A percentile compares a stretch with the other conserved stretches of the same genome.
phyloP scores from a whole-genome alignment of 2,329 filamentous ascomycete genomes.

The Seiridium unicorne region DNA sequence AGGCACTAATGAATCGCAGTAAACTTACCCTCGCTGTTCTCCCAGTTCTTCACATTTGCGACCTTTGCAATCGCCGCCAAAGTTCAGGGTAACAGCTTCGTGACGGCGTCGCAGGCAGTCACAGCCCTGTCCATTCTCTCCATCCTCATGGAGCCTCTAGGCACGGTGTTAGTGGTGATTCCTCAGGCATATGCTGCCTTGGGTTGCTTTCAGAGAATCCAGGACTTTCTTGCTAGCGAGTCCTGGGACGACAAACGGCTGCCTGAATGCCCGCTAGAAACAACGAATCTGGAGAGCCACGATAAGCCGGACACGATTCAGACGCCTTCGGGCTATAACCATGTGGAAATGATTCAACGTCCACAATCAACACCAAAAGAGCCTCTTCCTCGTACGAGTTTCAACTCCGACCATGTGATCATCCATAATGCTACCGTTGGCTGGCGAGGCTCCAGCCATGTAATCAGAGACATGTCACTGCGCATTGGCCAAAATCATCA shows the following conservation, averaged over 20 bases:
- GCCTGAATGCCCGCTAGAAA: neutral
- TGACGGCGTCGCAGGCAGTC: neutral
- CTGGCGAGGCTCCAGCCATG: neutral
- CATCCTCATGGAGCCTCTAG: neutral
- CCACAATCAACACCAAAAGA: constrained; percentile 8
- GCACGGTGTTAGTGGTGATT: neutral
- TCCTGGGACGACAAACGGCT: neutral
- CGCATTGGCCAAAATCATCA: constrained; percentile 4
- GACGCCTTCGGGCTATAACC: neutral
- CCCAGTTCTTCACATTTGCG: neutral
- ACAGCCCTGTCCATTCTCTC: neutral
- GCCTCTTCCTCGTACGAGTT: constrained; percentile 4
- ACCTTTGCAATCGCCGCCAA: constrained; percentile 1
- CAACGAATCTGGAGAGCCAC: neutral
- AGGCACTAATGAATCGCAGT: constrained; percentile 5
- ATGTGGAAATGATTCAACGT: constrained; percentile 7
- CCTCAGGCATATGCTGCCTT: neutral
- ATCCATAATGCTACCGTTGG: constrained; percentile 2
- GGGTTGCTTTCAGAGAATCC: constrained; percentile 1
- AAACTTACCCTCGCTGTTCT: neutral
- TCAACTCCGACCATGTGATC: neutral
- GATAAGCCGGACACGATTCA: constrained; percentile 1
- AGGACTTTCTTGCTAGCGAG: neutral
- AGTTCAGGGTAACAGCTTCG: neutral
- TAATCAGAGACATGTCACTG: constrained; percentile 1